Evolutionary conservation across 139 green algal species (phyloP).

Genomic region (Deuterostichococcus epilithicus): DNA sequence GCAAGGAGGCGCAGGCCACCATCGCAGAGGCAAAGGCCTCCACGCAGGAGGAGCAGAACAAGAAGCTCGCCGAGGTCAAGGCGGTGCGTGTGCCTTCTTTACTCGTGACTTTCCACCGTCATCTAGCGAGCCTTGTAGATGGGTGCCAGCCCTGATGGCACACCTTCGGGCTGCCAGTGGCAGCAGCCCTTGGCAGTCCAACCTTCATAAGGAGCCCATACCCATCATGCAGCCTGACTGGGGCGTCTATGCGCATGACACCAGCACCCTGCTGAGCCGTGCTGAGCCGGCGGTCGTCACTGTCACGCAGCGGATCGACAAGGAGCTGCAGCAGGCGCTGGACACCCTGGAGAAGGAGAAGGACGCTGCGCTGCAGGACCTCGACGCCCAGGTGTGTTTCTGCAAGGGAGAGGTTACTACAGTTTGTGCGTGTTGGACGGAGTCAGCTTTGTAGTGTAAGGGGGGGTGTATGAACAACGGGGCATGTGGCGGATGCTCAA

Average conservation of each 20-base stretch:
- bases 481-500: neutral
- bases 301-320: conserved; percentile 45
- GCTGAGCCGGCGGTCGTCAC: neutral
- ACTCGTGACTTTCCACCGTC: too few species aligned
- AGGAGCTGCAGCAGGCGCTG: conserved; percentile 55
- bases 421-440: neutral
- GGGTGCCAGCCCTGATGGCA: too few species aligned
- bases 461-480: too few species aligned
- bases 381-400: conserved; percentile 65
- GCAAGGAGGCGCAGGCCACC: conserved; percentile 36
- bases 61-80: conserved; percentile 44
- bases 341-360: conserved; percentile 70
- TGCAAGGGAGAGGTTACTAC: neutral
- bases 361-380: conserved; percentile 51
- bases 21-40: conserved; percentile 39
- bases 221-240: too few species aligned
- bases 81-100: conserved; percentile 11
- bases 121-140: too few species aligned
- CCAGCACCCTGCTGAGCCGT: too few species aligned
- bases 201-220: too few species aligned
- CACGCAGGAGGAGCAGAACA: conserved; percentile 32
- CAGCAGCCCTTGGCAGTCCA: too few species aligned
- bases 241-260: too few species aligned
- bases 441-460: neutral
- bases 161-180: too few species aligned